These are phyloP conservation scores for Boletus vinaceobasis DNA, from an alignment of 768 basidiomycete genomes.

Conservation along the genomic window DNA sequence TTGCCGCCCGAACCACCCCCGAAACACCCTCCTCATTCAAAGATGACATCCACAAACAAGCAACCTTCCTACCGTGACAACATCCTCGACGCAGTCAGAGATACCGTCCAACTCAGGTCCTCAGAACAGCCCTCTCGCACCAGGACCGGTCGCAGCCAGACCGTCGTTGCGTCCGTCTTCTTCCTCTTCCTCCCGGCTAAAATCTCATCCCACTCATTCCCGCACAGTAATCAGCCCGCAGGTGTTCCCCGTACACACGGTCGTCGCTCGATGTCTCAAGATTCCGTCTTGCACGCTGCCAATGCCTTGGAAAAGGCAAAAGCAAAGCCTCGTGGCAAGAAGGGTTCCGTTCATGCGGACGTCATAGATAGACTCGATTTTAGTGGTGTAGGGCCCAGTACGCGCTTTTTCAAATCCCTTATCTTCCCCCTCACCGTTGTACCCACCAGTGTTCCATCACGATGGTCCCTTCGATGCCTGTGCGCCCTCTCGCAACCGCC, in stretches of 20 bases:
- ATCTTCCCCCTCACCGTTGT: neutral
- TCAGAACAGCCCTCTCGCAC: slow-evolving; percentile 41
- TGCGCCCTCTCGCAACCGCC: slow-evolving; percentile 83
- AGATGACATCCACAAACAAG: slow-evolving; percentile 28
- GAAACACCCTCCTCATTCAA: slow-evolving; percentile 26
- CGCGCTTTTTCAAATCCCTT: slow-evolving; percentile 31
- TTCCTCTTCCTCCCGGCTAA: slow-evolving; percentile 1
- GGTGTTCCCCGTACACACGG: slow-evolving; percentile 26
- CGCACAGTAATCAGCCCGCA: slow-evolving; percentile 23
- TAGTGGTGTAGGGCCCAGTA: slow-evolving; percentile 80
- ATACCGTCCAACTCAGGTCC: slow-evolving; percentile 59
- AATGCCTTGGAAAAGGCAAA: slow-evolving; percentile 45
- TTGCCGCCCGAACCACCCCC: slow-evolving; percentile 36
- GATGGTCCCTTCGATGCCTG: slow-evolving; percentile 92
- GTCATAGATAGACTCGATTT: slow-evolving; percentile 88
- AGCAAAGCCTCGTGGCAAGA: slow-evolving; percentile 53
- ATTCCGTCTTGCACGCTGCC: slow-evolving; percentile 40
- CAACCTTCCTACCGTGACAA: slow-evolving; percentile 35
- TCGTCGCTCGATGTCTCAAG: slow-evolving; percentile 50
- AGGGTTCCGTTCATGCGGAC: slow-evolving; percentile 80
- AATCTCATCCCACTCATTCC: slow-evolving; percentile 24
- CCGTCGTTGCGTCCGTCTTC: slow-evolving; percentile 34
- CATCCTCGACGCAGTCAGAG: slow-evolving; percentile 62
- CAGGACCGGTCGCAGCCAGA: slow-evolving; percentile 58
- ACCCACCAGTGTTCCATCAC: slow-evolving; percentile 76